A percentile compares a stretch with the other conserved stretches of the same genome.
These are phyloP conservation scores for Rhodotorula sphaerocarpa DNA, from an alignment of 768 basidiomycete species.

Conservation along the genomic window DNA sequence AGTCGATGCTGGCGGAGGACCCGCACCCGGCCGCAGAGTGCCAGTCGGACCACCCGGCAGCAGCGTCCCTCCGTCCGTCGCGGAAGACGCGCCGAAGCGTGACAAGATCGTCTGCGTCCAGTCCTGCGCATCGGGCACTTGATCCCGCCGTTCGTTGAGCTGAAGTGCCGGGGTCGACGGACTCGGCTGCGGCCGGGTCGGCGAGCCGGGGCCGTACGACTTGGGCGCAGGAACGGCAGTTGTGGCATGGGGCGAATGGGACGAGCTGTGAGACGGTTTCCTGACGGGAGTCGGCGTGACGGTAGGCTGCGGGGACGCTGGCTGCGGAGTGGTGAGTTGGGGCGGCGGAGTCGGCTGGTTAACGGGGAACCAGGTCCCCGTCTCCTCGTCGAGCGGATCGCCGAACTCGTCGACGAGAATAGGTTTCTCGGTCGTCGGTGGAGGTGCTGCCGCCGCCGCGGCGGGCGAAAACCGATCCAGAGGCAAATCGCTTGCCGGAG, in stretches of 20 bases:
- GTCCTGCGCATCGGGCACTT: slow-evolving; percentile 24
- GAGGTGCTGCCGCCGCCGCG: background rate
- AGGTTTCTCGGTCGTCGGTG: background rate
- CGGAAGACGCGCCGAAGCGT: slow-evolving; percentile 12
- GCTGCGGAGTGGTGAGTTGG: background rate
- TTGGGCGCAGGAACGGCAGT: slow-evolving; percentile 5
- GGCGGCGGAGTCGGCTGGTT: slow-evolving; percentile 3
- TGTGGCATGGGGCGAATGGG: background rate
- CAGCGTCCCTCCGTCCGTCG: slow-evolving; percentile 18
- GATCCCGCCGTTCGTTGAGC: background rate
- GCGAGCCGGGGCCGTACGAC: slow-evolving; percentile 14
- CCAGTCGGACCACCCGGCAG: slow-evolving; percentile 4
- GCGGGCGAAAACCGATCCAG: background rate
- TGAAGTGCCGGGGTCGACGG: too few species aligned
- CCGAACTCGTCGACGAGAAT: slow-evolving; percentile 7
- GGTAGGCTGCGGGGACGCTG: background rate
- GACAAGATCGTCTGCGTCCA: slow-evolving; percentile 24
- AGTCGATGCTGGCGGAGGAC: background rate
- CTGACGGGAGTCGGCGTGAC: too few species aligned
- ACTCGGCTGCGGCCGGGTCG: slow-evolving; percentile 5
- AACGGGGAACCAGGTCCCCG: slow-evolving; percentile 27
- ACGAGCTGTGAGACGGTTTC: too few species aligned
- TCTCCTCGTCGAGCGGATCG: slow-evolving; percentile 23
- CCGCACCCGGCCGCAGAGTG: background rate
- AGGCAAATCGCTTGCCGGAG: slow-evolving; percentile 10